Conservation (phyloP, 75 land plant species). For the Sequoiadendron giganteum region DNA sequence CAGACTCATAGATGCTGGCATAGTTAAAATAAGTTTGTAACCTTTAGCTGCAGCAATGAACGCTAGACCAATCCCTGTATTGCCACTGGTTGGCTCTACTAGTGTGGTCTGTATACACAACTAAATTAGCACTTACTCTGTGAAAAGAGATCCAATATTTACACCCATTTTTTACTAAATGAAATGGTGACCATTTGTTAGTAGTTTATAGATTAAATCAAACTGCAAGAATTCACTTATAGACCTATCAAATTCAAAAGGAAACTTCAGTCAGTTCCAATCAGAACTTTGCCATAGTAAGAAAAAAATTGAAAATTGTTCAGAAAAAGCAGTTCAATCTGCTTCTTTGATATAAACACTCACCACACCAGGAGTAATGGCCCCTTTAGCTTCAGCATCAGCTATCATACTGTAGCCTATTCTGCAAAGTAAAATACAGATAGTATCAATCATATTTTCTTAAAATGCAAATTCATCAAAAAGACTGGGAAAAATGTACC, state of each 20-base stretch:
- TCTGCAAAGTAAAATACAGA: constrained; percentile 37
- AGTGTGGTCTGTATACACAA: constrained; percentile 60
- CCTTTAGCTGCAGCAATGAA: constrained; percentile 94
- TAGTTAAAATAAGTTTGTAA: constrained; percentile 81
- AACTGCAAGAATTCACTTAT: not conserved
- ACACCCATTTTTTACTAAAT: not conserved
- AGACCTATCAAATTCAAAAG: not conserved
- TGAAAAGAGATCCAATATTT: not conserved
- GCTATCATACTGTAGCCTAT: constrained; percentile 92
- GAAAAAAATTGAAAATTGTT: not conserved
- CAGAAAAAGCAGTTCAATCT: not conserved
- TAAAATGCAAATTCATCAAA: not conserved
- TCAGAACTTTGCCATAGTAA: not conserved
- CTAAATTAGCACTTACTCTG: not conserved
- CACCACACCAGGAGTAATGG: constrained; percentile 92
- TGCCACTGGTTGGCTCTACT: constrained; percentile 93
- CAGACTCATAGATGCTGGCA: constrained; percentile 94
- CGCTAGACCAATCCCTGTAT: constrained; percentile 89
- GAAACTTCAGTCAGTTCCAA: not conserved
- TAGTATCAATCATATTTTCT: not conserved
- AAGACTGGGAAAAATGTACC: constrained; percentile 30
- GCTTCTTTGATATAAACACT: constrained; percentile 7
- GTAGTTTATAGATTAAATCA: not conserved
- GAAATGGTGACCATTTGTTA: not conserved
- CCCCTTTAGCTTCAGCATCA: constrained; percentile 88